Conservation (phyloP, 2,329 filamentous ascomycete species). For the Aspergillus sclerotialis region DNA sequence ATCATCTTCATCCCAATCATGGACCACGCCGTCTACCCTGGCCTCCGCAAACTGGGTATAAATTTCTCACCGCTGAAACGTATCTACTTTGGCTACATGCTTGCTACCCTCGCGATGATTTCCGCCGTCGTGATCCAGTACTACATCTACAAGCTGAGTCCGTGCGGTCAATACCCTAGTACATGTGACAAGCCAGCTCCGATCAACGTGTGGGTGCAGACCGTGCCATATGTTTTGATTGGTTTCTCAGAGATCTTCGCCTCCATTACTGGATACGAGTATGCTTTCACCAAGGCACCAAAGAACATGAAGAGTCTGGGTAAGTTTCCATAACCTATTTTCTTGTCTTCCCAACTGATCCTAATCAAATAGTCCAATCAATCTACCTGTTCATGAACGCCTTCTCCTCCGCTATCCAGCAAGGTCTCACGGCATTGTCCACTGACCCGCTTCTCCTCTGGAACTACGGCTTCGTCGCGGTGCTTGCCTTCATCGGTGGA, state of each 20-base stretch:
- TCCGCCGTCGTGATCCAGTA: slow-evolving; percentile 43
- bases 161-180: slow-evolving; percentile 51
- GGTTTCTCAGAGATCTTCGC: slow-evolving; percentile 53
- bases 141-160: slow-evolving; percentile 52
- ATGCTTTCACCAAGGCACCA: slow-evolving; percentile 69
- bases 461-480: slow-evolving; percentile 63
- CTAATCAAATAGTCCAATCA: slow-evolving; percentile 43
- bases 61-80: slow-evolving; percentile 49
- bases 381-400: slow-evolving; percentile 65
- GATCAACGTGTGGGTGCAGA: slow-evolving; percentile 58
- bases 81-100: slow-evolving; percentile 44
- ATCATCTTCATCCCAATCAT: slow-evolving; percentile 50
- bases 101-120: slow-evolving; percentile 45
- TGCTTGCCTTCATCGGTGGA: slow-evolving; percentile 58
- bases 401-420: slow-evolving; percentile 60
- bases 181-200: slow-evolving; percentile 43
- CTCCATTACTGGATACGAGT: slow-evolving; percentile 59
- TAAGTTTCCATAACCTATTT: slow-evolving; percentile 56
- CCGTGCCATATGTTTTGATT: slow-evolving; percentile 45
- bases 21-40: slow-evolving; percentile 46
- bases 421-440: slow-evolving; percentile 58
- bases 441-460: slow-evolving; percentile 61
- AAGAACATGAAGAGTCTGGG: slow-evolving; percentile 69
- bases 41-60: slow-evolving; percentile 39
- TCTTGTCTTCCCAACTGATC: slow-evolving; percentile 23